These are phyloP conservation scores for Rubia peregrina DNA, from an alignment of 305 asterid species.

Conservation along the genomic window DNA sequence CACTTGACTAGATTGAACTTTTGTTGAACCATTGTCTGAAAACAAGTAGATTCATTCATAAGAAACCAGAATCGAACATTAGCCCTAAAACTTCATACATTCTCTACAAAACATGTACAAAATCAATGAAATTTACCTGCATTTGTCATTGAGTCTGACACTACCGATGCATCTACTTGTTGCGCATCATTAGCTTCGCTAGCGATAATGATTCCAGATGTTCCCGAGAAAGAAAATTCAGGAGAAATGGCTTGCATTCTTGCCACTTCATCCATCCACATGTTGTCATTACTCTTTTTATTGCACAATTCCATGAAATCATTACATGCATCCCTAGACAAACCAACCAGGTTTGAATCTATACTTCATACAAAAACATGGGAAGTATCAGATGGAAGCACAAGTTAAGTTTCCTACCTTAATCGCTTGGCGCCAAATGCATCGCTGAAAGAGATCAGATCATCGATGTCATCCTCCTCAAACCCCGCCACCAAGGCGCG, in stretches of 20 bases:
- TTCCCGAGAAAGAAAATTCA: constrained; percentile 44
- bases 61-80: too few relatives aligned
- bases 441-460: constrained; percentile 61
- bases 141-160: constrained; percentile 35
- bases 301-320: constrained; percentile 63
- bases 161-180: constrained; percentile 27
- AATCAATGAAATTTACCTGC: constrained; percentile 36
- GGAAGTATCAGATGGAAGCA: not conserved
- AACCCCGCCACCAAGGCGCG: constrained; percentile 80
- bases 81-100: not conserved
- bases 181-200: constrained; percentile 37
- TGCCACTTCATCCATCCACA: constrained; percentile 89
- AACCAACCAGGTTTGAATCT: constrained; percentile 1
- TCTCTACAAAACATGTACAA: not conserved
- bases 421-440: constrained; percentile 75
- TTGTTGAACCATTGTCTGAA: constrained; percentile 37
- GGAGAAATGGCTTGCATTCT: constrained; percentile 56
- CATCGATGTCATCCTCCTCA: constrained; percentile 51
- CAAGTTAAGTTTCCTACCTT: constrained; percentile 35
- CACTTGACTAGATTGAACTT: constrained; percentile 40
- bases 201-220: constrained; percentile 40
- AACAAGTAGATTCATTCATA: not conserved
- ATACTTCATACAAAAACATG: not conserved
- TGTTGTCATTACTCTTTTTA: constrained; percentile 54
- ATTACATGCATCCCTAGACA: constrained; percentile 57